Base-by-base conservation (phyloP, 148 eudicot species). In the Rhododendron molle region DNA sequence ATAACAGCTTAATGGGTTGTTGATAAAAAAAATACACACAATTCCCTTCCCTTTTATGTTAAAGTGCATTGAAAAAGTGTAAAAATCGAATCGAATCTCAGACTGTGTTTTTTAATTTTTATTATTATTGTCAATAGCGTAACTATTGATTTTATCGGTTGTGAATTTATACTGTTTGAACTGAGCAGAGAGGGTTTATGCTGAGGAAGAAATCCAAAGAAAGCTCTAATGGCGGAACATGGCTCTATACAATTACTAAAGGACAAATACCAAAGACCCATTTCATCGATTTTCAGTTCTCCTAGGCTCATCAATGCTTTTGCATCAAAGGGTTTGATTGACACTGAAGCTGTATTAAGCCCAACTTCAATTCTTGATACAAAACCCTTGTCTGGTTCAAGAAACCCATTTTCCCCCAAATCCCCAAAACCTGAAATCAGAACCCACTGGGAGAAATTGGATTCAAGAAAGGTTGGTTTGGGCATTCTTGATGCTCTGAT, bases 321-420 rank as follows among this genome's bases (percentile, higher is more conserved):
- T 86, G 80, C 89, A 15, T 86, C 92, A 5, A 91, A 91, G 86
- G 81, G 76, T 43, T 67, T 80, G 40, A 74, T 52, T 7, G 16
- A 86, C 26, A 86, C 89, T 54, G 94, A 93, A 76, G 84, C 89
- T 67, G 50, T 83, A 14, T 88, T 56, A 81, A 93, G 95, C 82
- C 95, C 95, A 49, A 93, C 92, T 88, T 93, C 93, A 77, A 91
- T 90, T 18, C 92, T 93, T 79, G 93, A 93, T 52, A 60, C 83
- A 21, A 93, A 91, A 78, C 88, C 90, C 43, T 88, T 88, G 76
- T 85, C 88, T 71, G 83, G 82, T 82, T n/a, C 89, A 10, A 90
- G 54, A 83, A 92, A 74, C 85, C 89, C 91, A 15, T 89, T 89
- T 80, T 86, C 80, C 46, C 82, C 89, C 20, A 90, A 86, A 86